phyloP scores from a whole-genome alignment of 805 yeast genomes.

The Scheffersomyces ergatensis region DNA sequence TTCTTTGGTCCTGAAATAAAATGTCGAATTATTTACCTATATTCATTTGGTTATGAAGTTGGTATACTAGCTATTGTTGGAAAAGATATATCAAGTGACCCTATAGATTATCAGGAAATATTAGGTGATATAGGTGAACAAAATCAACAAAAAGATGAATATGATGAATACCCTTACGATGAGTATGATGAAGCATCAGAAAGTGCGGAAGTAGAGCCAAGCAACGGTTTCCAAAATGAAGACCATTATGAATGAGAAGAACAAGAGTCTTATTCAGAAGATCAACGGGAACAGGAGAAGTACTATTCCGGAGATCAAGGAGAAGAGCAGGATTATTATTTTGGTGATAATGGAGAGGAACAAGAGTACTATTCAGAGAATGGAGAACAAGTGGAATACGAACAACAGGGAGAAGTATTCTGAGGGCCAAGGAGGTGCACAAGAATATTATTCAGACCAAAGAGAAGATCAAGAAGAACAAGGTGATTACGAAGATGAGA shows the following conservation, averaged over 20 bases:
- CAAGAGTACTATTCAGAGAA: too few relatives aligned
- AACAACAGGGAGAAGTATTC: too few relatives aligned
- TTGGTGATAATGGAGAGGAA: too few relatives aligned
- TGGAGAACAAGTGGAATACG: too few relatives aligned
- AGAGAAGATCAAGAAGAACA: too few relatives aligned
- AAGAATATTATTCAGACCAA: too few relatives aligned
- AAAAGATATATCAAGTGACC: slow-evolving; percentile 5
- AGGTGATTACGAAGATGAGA: too few relatives aligned
- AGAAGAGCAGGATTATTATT: too few relatives aligned
- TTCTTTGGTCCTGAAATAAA: slow-evolving; percentile 43
- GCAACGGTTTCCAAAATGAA: too few relatives aligned
- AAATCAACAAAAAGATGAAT: slow-evolving; percentile 4
- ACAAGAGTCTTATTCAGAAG: too few relatives aligned
- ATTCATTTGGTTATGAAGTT: slow-evolving; percentile 41
- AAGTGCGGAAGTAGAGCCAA: neutral
- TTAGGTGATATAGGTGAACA: neutral
- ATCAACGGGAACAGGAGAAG: neutral
- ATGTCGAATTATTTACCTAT: slow-evolving; percentile 46
- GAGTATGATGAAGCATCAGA: neutral
- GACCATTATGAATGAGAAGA: neutral
- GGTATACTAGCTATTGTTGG: slow-evolving; percentile 68
- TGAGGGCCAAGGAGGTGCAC: too few relatives aligned
- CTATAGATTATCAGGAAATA: slow-evolving; percentile 8
- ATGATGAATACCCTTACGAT: neutral
- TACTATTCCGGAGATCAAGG: too few relatives aligned